A percentile compares a stretch with the other conserved stretches of the same genome.
These are phyloP conservation scores for Tephrocybe sp. DNA, from an alignment of 768 basidiomycete species.

Conservation along the genomic window DNA sequence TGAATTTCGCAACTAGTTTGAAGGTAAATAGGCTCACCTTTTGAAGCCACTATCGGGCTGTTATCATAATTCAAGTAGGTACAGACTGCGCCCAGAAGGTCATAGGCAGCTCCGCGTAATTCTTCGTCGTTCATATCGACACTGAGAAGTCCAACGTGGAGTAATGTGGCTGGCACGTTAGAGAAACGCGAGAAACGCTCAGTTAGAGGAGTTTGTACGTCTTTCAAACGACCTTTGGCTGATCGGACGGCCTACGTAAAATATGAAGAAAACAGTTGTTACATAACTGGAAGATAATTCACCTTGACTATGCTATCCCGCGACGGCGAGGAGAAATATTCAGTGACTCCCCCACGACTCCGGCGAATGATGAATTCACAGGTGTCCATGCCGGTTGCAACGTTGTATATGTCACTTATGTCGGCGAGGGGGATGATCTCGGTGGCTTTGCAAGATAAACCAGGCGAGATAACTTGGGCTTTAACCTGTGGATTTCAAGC, in stretches of 20 bases:
- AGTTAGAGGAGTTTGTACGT: constrained; percentile 44
- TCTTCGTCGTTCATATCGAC: constrained; percentile 72
- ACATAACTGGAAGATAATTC: constrained; percentile 2
- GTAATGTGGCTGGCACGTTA: constrained; percentile 79
- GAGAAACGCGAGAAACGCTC: constrained; percentile 76
- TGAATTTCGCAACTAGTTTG: not conserved
- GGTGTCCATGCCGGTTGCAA: constrained; percentile 69
- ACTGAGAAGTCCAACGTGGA: constrained; percentile 85
- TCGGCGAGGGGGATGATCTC: constrained; percentile 80
- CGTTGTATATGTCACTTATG: constrained; percentile 84
- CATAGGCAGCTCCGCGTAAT: constrained; percentile 75
- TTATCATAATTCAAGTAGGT: constrained; percentile 76
- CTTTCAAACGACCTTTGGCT: constrained; percentile 71
- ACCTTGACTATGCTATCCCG: constrained; percentile 79
- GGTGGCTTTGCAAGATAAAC: constrained; percentile 69
- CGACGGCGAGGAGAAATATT: constrained; percentile 71
- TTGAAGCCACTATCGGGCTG: constrained; percentile 63
- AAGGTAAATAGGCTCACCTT: constrained; percentile 44
- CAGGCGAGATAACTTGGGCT: constrained; percentile 67
- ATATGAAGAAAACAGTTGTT: constrained; percentile 1
- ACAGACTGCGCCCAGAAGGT: constrained; percentile 75
- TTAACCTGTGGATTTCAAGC: constrained; percentile 46
- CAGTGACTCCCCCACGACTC: constrained; percentile 63
- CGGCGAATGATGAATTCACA: constrained; percentile 82
- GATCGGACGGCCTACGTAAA: constrained; percentile 58